These are phyloP conservation scores for Fusarium keratoplasticum DNA, from an alignment of 2,329 filamentous ascomycete genomes.

Conservation along the genomic window DNA sequence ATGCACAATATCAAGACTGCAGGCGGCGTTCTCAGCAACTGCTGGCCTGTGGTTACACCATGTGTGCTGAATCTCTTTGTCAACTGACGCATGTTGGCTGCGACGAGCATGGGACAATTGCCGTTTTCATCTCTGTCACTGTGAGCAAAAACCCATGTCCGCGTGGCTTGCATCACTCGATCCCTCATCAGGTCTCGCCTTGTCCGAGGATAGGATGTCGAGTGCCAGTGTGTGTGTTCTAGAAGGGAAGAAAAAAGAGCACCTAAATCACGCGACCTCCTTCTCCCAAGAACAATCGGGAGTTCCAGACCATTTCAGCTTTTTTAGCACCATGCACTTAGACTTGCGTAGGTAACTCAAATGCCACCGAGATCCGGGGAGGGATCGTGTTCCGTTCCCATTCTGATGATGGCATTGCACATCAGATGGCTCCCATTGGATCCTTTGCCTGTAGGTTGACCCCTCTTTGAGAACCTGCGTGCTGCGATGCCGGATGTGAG, in stretches of 20 bases:
- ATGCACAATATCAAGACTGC: neutral
- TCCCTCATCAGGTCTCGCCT: neutral
- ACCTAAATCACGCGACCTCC: slow-evolving; percentile 27
- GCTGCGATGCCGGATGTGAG: neutral
- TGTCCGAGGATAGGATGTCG: neutral
- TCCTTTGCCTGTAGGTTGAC: neutral
- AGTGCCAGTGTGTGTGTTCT: neutral
- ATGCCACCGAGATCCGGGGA: neutral
- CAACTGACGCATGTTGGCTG: neutral
- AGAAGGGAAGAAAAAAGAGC: neutral
- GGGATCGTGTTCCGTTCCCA: neutral
- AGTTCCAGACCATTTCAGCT: neutral
- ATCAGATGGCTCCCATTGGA: slow-evolving; percentile 4
- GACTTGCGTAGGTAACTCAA: neutral
- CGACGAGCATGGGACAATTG: neutral
- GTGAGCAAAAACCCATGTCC: neutral
- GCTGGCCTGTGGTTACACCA: slow-evolving; percentile 3
- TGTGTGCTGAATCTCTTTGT: slow-evolving; percentile 2
- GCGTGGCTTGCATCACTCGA: slow-evolving; percentile 5
- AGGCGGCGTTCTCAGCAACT: neutral
- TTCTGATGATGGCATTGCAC: slow-evolving; percentile 25
- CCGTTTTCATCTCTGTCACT: neutral
- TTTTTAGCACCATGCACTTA: neutral
- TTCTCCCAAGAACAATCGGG: slow-evolving; percentile 2
- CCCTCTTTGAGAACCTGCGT: neutral